Evolutionary conservation across 345 rosid species (phyloP).

Genomic region (Anastatica hierochuntica): DNA sequence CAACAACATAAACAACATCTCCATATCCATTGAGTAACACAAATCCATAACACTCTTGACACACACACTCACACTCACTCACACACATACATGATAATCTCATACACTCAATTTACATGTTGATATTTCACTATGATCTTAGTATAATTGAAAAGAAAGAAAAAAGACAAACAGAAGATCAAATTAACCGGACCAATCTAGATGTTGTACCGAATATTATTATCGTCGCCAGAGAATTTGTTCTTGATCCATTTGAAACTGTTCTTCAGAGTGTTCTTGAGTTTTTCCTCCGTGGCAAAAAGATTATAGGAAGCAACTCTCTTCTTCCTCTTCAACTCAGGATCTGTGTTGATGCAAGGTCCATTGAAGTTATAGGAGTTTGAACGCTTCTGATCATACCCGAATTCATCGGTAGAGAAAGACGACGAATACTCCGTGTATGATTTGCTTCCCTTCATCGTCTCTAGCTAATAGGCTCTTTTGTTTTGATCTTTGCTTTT

Average conservation of each 20-base stretch:
- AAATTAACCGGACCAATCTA: constrained; percentile 11
- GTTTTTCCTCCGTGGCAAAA: constrained; percentile 57
- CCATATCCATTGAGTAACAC: constrained; percentile 10
- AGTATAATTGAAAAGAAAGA: constrained; percentile 3
- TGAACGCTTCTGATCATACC: constrained; percentile 31
- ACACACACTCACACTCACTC: neutral
- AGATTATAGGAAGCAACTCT: constrained; percentile 76
- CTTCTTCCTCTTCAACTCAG: constrained; percentile 80
- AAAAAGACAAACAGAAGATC: neutral
- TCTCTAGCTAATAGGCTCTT: constrained; percentile 8
- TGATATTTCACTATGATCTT: neutral
- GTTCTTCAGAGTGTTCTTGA: constrained; percentile 59
- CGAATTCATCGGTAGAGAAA: constrained; percentile 44
- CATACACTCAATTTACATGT: constrained; percentile 20
- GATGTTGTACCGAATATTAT: constrained; percentile 23
- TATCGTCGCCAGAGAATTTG: constrained; percentile 45
- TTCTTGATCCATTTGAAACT: constrained; percentile 95
- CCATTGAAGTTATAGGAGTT: constrained; percentile 71
- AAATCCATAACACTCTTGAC: neutral
- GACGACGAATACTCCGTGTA: constrained; percentile 60
- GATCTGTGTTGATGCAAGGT: constrained; percentile 49
- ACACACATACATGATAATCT: constrained; percentile 2
- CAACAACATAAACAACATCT: neutral
- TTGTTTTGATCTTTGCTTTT: neutral
- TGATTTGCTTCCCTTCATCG: constrained; percentile 83